Percentiles rank a stretch among this genome's conserved stretches.
Evolutionary conservation across 441 rosid genomes (phyloP).

Genomic region (Omphalea diandra): DNA sequence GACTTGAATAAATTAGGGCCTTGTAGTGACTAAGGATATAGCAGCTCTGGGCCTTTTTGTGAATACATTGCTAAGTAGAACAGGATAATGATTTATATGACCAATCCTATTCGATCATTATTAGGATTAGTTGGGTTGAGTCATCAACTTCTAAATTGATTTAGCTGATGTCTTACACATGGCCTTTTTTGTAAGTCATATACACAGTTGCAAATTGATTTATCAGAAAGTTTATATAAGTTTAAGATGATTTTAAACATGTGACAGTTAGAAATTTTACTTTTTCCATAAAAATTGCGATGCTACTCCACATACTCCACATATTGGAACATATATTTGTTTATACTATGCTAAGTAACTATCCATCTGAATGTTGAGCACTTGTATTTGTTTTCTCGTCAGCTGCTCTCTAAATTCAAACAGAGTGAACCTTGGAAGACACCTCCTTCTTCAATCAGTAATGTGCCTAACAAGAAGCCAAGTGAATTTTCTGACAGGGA

Average conservation of each 20-base stretch:
- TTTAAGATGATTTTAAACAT: no score
- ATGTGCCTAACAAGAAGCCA: constrained; percentile 31
- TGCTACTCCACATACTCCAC: no score
- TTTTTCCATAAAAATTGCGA: no score
- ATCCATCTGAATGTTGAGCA: neutral
- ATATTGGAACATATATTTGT: no score
- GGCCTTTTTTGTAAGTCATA: neutral
- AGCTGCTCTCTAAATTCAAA: constrained; percentile 59
- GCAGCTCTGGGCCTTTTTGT: neutral
- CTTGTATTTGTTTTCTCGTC: constrained; percentile 19
- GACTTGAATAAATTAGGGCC: no score
- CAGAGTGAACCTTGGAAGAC: constrained; percentile 62
- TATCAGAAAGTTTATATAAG: no score
- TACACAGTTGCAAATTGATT: neutral
- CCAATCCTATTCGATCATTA: no score
- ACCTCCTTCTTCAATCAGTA: constrained; percentile 32
- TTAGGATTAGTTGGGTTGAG: no score
- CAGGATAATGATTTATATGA: neutral
- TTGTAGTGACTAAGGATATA: neutral
- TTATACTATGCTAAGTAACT: no score
- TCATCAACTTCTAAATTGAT: neutral
- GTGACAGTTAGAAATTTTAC: no score
- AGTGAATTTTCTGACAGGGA: constrained; percentile 41
- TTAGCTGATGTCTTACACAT: neutral
- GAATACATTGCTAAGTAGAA: neutral